A percentile compares a stretch with the other conserved stretches of the same genome.
These are phyloP conservation scores for Xylariaceae sp. DNA, from an alignment of 2,329 filamentous ascomycete species.

Conservation along the genomic window DNA sequence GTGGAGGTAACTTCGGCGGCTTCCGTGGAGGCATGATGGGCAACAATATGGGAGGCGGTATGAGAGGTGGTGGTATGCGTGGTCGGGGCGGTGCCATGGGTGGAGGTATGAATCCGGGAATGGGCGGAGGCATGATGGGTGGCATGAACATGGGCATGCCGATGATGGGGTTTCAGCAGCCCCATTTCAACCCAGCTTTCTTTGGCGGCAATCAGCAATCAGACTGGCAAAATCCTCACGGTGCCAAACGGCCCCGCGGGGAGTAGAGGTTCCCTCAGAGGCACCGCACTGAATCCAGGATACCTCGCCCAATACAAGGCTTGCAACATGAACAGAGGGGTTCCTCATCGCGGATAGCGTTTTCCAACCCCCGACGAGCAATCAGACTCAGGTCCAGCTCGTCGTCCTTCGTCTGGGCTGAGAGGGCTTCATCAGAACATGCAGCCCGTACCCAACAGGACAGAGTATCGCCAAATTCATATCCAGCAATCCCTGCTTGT, in stretches of 20 bases:
- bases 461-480: too few relatives aligned
- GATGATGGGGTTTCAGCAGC: slow-evolving; percentile 32
- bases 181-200: slow-evolving; percentile 32
- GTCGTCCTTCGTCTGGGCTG: too few relatives aligned
- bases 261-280: slow-evolving; percentile 17
- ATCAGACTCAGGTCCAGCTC: too few relatives aligned
- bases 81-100: slow-evolving; percentile 29
- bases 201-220: slow-evolving; percentile 31
- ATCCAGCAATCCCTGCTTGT: too few relatives aligned
- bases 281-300: too few relatives aligned
- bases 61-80: slow-evolving; percentile 30
- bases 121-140: slow-evolving; percentile 23
- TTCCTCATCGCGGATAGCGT: too few relatives aligned
- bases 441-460: too few relatives aligned
- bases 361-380: too few relatives aligned
- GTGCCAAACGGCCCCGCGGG: slow-evolving; percentile 31
- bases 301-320: too few relatives aligned
- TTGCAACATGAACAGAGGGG: too few relatives aligned
- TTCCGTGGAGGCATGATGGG: slow-evolving; percentile 33
- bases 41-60: slow-evolving; percentile 28
- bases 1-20: slow-evolving; percentile 27
- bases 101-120: slow-evolving; percentile 26
- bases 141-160: slow-evolving; percentile 30
- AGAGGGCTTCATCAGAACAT: too few relatives aligned
- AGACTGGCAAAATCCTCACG: slow-evolving; percentile 34